phyloP scores from a whole-genome alignment of 345 rosid genomes.

The Ceriops zippeliana region DNA sequence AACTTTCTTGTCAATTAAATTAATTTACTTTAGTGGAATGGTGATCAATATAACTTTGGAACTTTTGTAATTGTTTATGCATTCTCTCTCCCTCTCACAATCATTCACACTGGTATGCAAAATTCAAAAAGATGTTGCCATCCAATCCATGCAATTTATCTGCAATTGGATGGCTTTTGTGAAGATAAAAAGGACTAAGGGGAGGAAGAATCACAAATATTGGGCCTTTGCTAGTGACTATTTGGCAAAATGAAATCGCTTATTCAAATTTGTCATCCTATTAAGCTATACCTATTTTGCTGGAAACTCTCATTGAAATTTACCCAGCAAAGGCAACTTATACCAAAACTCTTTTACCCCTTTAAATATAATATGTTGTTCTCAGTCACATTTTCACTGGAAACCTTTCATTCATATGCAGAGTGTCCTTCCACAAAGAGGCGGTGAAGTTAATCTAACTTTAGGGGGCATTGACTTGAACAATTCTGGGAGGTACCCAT shows the following conservation, averaged over 20 bases:
- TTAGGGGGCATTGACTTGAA: constrained; percentile 97
- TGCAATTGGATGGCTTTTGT: background rate
- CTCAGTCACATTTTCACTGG: background rate
- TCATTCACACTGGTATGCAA: background rate
- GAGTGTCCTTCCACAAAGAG: constrained; percentile 88
- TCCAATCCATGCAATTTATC: background rate
- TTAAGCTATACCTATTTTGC: no score
- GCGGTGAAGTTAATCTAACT: constrained; percentile 92
- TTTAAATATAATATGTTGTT: background rate
- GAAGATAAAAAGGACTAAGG: no score
- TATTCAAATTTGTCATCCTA: no score
- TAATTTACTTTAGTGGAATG: no score
- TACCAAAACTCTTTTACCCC: background rate
- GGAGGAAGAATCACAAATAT: no score
- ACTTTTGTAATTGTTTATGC: background rate
- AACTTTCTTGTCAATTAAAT: no score
- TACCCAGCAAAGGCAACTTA: no score
- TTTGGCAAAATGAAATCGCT: no score
- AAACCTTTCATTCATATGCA: constrained; percentile 18
- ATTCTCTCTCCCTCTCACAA: background rate
- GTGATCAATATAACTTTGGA: no score
- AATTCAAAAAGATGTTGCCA: background rate
- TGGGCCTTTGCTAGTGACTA: no score
- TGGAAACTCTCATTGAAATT: no score
- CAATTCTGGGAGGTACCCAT: constrained; percentile 84